Evolutionary conservation across 163 green algal species (phyloP).

Genomic region (Scenedesmus sp.): DNA sequence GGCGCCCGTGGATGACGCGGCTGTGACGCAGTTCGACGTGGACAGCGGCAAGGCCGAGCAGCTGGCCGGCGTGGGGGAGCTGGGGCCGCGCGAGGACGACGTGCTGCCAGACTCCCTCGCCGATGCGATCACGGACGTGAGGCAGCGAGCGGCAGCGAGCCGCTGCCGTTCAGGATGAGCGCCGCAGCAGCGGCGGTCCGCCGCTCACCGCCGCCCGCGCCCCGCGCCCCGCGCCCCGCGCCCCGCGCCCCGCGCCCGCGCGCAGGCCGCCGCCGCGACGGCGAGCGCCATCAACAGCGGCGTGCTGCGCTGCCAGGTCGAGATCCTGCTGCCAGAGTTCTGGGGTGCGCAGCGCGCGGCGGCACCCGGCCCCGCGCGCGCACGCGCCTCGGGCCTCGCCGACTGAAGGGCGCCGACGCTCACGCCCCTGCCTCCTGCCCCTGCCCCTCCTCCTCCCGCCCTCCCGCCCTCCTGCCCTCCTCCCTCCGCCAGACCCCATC

Average conservation of each 20-base stretch:
- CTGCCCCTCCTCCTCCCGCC: neutral
- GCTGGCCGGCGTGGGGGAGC: no score
- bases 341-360: no score
- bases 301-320: slow-evolving; percentile 69
- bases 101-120: slow-evolving; percentile 86
- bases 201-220: no score
- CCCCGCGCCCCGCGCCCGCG: neutral
- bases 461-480: neutral
- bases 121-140: neutral
- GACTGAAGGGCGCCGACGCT: no score
- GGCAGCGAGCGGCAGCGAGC: neutral
- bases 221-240: no score
- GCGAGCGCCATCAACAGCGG: slow-evolving; percentile 54
- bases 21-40: no score
- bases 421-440: no score
- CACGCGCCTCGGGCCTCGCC: no score
- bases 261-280: slow-evolving; percentile 71
- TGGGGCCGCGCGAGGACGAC: slow-evolving; percentile 56
- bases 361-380: no score
- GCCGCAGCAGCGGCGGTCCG: neutral
- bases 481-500: slow-evolving; percentile 22
- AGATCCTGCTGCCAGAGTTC: slow-evolving; percentile 90
- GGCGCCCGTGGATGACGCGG: no score
- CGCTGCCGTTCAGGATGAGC: neutral
- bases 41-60: no score